Conservation (phyloP, 108 stramenopile species). For the Cyclotella distinguenda region DNA sequence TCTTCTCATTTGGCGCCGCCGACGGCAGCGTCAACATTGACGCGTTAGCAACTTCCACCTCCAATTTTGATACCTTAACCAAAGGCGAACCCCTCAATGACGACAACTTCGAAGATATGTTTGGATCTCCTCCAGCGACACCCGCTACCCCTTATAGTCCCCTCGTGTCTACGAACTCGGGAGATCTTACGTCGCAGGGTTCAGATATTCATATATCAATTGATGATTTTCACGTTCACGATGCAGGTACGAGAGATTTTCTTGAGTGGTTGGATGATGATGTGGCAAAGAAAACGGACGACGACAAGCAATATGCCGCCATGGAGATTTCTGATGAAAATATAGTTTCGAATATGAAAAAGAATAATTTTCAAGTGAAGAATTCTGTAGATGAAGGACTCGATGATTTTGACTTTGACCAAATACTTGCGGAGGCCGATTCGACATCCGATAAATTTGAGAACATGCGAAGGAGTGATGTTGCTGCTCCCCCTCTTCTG, state of each 20-base stretch:
- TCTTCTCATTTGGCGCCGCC: constrained; percentile 42
- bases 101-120: constrained; percentile 44
- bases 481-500: no score
- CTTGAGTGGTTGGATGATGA: constrained; percentile 80
- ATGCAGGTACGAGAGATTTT: constrained; percentile 70
- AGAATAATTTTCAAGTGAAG: constrained; percentile 2
- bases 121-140: constrained; percentile 39
- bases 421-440: constrained; percentile 38
- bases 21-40: background rate
- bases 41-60: background rate
- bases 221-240: constrained; percentile 51
- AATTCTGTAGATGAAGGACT: constrained; percentile 7
- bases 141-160: constrained; percentile 4
- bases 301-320: background rate
- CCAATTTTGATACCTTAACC: constrained; percentile 14
- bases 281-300: constrained; percentile 26
- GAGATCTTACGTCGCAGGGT: background rate
- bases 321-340: constrained; percentile 1
- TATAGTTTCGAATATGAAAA: background rate
- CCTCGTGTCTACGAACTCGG: constrained; percentile 1
- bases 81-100: background rate
- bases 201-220: constrained; percentile 6
- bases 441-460: background rate
- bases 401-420: constrained; percentile 48
- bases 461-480: background rate